These are phyloP conservation scores for Puccinia horiana DNA, from an alignment of 1,284 basidiomycete species.

Conservation along the genomic window DNA sequence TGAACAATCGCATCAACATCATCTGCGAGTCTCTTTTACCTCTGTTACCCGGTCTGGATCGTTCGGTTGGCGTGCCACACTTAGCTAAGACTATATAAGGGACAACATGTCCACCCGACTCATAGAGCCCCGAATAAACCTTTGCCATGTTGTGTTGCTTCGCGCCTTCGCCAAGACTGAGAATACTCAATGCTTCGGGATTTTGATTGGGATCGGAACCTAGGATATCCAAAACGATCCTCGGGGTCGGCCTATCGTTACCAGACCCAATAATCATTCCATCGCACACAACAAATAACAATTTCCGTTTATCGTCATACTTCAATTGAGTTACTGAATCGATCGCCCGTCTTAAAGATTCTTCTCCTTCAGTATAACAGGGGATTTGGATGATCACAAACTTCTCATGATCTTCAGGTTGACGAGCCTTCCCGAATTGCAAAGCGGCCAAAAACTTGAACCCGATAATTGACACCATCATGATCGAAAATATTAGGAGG, in stretches of 20 bases:
- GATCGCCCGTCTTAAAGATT: constrained; percentile 83
- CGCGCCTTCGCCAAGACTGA: constrained; percentile 88
- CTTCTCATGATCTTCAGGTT: constrained; percentile 95
- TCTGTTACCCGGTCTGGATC: constrained; percentile 87
- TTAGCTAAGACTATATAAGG: constrained; percentile 97
- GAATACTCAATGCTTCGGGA: constrained; percentile 90
- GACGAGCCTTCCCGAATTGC: constrained; percentile 77
- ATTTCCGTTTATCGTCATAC: constrained; percentile 97
- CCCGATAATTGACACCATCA: constrained; percentile 93
- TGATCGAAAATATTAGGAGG: constrained; percentile 79
- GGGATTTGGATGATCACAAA: constrained; percentile 98
- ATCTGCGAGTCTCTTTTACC: constrained; percentile 97
- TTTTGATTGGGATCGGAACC: constrained; percentile 90
- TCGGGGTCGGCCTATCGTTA: constrained; percentile 78
- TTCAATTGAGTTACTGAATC: constrained; percentile 90
- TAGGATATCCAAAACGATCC: constrained; percentile 93
- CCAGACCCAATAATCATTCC: constrained; percentile 97
- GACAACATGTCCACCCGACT: constrained; percentile 89
- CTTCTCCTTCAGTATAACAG: constrained; percentile 93
- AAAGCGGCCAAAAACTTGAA: constrained; percentile 98
- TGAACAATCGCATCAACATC: constrained; percentile 94
- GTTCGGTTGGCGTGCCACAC: constrained; percentile 91
- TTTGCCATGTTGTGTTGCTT: constrained; percentile 99
- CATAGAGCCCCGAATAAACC: constrained; percentile 93
- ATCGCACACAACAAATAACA: constrained; percentile 92